Evolutionary conservation across 2,329 filamentous ascomycete species (phyloP).

Genomic region (Amesomyces nigricolor): DNA sequence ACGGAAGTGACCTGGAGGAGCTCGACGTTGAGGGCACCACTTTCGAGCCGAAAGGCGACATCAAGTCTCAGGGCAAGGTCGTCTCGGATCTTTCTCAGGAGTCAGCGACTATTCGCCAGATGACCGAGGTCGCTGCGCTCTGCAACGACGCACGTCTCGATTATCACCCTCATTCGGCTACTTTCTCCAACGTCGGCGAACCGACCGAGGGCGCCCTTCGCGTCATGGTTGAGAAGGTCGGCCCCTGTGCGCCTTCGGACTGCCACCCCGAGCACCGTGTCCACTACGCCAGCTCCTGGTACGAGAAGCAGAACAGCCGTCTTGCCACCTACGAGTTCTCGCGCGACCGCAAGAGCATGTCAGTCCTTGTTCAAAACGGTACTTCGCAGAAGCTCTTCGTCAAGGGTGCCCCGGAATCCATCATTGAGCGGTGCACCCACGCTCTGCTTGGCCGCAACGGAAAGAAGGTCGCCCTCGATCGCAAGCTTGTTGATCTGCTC

Average conservation of each 20-base stretch:
- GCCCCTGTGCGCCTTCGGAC: slow-evolving; percentile 61
- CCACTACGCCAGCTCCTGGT: slow-evolving; percentile 77
- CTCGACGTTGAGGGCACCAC: slow-evolving; percentile 89
- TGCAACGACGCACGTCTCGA: slow-evolving; percentile 86
- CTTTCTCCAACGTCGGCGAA: slow-evolving; percentile 82
- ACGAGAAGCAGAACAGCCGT: slow-evolving; percentile 68
- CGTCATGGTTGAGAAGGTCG: slow-evolving; percentile 89
- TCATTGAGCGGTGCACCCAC: slow-evolving; percentile 87
- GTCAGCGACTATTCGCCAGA: slow-evolving; percentile 73
- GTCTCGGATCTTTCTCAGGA: slow-evolving; percentile 62
- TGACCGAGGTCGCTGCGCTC: slow-evolving; percentile 65
- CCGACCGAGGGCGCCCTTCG: slow-evolving; percentile 91
- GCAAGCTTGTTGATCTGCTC: slow-evolving; percentile 64
- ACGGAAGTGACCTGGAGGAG: slow-evolving; percentile 71
- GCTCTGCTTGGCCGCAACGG: slow-evolving; percentile 72
- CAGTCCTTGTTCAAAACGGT: slow-evolving; percentile 73
- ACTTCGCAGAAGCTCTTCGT: slow-evolving; percentile 76
- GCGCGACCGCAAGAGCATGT: slow-evolving; percentile 98
- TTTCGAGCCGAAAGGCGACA: slow-evolving; percentile 74
- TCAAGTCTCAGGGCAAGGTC: slow-evolving; percentile 62
- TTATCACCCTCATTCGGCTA: slow-evolving; percentile 69
- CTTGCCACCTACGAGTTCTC: slow-evolving; percentile 95
- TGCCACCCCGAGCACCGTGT: slow-evolving; percentile 57
- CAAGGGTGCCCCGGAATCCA: slow-evolving; percentile 92
- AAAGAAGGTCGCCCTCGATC: slow-evolving; percentile 66